Evolutionary conservation across 306 rosid species (phyloP), one percentile per base, ranked within the genome.

Genomic region (Vigna reflexopilosa): DNA sequence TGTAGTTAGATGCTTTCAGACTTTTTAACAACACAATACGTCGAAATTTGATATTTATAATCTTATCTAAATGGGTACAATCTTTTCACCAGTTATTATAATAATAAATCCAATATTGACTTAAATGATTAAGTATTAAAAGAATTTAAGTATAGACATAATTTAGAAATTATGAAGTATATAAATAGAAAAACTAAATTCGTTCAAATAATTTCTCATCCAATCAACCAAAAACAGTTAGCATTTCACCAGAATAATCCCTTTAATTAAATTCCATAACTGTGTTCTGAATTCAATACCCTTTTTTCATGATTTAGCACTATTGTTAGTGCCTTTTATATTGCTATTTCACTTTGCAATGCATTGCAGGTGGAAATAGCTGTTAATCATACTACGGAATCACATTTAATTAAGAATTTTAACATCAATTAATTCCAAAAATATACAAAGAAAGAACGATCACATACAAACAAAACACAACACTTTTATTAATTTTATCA

Each of bases 401-500:
- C 47, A 42, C 47, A 9, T 9, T 9, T 9, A 42, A 9, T 2
- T 36, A 36, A 9, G 47, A 42, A 12, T 42, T 42, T 1, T 40
- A 7, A 40, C 45, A 42, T 42, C 47, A 42, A 42, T 42, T 42
- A 42, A 42, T 42, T 42, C 12, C 47, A 42, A 13, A 42, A 42
- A 12, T 3, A 45, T 12, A 45, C 48, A 44, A 44, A 14, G 9
- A 14, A 45, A 30, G 20, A 72, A 42, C 28, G 30, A 64, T 9
- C 3, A 5, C 19, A 65, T 19, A 34, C 13, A 56, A 56, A 15
- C n/a, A 32, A 82, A 62, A 17, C 15, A 65, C 38, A 32, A 62
- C 58, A 56, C 16, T 36, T 57, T 65, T 77, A 83, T 83, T 83
- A 67, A 48, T 83, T 77, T 67, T 17, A 66, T 72, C 75, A 55